Evolutionary conservation across 2,329 filamentous ascomycete species (phyloP).

Genomic region (Diaporthe australafricana): DNA sequence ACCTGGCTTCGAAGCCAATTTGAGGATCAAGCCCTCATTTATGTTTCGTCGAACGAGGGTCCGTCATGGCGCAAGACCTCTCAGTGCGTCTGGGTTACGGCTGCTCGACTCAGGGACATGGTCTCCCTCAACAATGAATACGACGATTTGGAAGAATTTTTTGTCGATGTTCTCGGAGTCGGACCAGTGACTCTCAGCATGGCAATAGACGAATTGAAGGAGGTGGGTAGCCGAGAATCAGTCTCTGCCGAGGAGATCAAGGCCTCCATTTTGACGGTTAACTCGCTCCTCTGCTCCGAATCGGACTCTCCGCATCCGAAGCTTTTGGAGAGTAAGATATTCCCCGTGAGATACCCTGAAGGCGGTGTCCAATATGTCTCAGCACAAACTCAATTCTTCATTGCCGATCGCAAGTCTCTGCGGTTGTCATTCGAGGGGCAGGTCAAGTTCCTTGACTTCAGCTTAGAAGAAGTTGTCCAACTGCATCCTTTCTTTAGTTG

Average conservation of each 20-base stretch:
- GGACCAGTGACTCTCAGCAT: slow-evolving; percentile 45
- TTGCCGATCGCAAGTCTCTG: slow-evolving; percentile 49
- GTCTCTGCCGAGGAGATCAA: slow-evolving; percentile 43
- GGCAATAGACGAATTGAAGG: slow-evolving; percentile 47
- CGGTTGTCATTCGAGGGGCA: slow-evolving; percentile 42
- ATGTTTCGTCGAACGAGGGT: background rate
- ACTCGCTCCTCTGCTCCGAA: slow-evolving; percentile 44
- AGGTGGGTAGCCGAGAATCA: slow-evolving; percentile 32
- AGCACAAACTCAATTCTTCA: slow-evolving; percentile 44
- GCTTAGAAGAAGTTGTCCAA: slow-evolving; percentile 45
- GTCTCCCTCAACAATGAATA: slow-evolving; percentile 36
- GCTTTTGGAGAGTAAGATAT: slow-evolving; percentile 36
- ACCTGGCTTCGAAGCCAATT: slow-evolving; percentile 14
- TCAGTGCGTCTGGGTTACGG: slow-evolving; percentile 37
- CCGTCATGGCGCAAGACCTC: slow-evolving; percentile 13
- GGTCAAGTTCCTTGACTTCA: slow-evolving; percentile 51
- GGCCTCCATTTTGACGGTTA: slow-evolving; percentile 47
- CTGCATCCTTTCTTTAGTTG: slow-evolving; percentile 50
- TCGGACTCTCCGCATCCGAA: background rate
- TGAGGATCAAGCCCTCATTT: slow-evolving; percentile 32
- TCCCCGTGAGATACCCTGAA: slow-evolving; percentile 43
- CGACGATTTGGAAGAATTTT: slow-evolving; percentile 25
- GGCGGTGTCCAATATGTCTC: slow-evolving; percentile 36
- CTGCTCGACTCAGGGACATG: slow-evolving; percentile 26
- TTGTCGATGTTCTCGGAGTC: slow-evolving; percentile 44